phyloP scores from a whole-genome alignment of 495 filamentous ascomycete species.

The Poronia punctata region DNA sequence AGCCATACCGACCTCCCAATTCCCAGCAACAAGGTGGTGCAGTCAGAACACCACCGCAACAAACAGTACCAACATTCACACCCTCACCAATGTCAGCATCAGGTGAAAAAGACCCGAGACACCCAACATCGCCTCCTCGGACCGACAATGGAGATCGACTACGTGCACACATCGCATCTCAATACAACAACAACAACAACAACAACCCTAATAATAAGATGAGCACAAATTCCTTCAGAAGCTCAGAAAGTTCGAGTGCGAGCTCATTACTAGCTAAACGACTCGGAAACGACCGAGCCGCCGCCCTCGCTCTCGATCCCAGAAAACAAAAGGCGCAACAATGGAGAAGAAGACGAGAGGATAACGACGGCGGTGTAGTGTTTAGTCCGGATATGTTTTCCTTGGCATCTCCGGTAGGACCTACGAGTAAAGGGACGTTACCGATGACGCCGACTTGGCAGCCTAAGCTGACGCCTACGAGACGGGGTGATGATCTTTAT shows the following conservation, averaged over 20 bases:
- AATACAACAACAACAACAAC: too few relatives aligned
- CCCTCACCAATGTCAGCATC: slow-evolving; percentile 1
- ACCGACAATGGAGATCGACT: neutral
- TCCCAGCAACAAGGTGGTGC: slow-evolving; percentile 4
- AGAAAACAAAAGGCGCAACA: slow-evolving; percentile 15
- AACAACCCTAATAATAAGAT: too few relatives aligned
- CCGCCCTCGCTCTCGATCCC: slow-evolving; percentile 28
- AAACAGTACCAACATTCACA: neutral
- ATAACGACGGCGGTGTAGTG: slow-evolving; percentile 7
- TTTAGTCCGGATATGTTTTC: slow-evolving; percentile 13
- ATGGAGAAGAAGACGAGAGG: slow-evolving; percentile 10
- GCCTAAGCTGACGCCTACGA: slow-evolving; percentile 36
- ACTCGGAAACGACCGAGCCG: slow-evolving; percentile 39
- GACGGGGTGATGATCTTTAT: slow-evolving; percentile 35
- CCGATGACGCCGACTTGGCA: slow-evolving; percentile 46
- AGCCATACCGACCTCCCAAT: neutral
- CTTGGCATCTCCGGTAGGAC: slow-evolving; percentile 2
- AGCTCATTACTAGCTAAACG: slow-evolving; percentile 43
- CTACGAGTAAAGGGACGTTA: slow-evolving; percentile 18
- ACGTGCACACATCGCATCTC: slow-evolving; percentile 3
- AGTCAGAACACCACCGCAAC: slow-evolving; percentile 1
- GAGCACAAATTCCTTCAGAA: too few relatives aligned
- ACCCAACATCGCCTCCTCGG: slow-evolving; percentile 2
- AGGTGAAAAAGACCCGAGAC: slow-evolving; percentile 1
- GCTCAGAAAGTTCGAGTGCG: slow-evolving; percentile 14